Conservation (phyloP, 169 alveolate genomes). For the Eimeria acervulina region DNA sequence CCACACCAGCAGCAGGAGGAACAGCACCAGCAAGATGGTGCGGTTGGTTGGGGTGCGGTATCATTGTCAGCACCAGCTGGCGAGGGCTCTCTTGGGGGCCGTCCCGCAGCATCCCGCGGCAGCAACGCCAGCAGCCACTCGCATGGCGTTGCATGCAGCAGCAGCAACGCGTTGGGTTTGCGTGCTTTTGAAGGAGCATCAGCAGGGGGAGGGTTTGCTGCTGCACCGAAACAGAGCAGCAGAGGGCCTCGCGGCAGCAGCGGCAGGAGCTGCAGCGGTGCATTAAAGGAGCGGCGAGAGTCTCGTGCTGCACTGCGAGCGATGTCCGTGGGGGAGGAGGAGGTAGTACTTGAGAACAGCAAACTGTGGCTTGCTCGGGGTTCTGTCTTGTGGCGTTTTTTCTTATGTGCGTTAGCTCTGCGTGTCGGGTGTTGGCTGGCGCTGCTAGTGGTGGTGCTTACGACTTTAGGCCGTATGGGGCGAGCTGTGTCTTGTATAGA, state of each 20-base stretch:
- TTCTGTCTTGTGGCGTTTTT: conserved; percentile 59
- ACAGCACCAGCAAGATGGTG: neutral
- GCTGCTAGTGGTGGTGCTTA: conserved; percentile 36
- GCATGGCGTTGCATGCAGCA: neutral
- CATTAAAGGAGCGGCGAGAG: neutral
- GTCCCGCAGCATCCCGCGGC: neutral
- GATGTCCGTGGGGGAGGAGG: conserved; percentile 24
- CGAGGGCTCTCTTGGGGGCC: conserved; percentile 9
- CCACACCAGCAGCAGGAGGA: neutral
- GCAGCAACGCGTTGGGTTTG: conserved; percentile 5
- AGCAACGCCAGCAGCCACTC: neutral
- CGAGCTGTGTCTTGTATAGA: conserved; percentile 49
- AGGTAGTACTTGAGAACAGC: neutral
- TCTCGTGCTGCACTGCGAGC: neutral
- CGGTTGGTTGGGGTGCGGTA: neutral
- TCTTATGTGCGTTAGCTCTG: conserved; percentile 21
- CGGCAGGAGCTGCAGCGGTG: neutral
- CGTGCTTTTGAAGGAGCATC: neutral
- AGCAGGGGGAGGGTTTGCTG: neutral
- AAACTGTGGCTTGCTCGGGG: conserved; percentile 47
- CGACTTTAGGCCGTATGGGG: conserved; percentile 63
- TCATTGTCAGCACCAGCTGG: neutral
- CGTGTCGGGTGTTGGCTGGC: conserved; percentile 27
- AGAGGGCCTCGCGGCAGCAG: conserved; percentile 9
- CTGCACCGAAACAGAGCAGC: neutral